A percentile compares a stretch with the other conserved stretches of the same genome.
Conservation (phyloP, 306 rosid genomes). For the Biancaea sappan region DNA sequence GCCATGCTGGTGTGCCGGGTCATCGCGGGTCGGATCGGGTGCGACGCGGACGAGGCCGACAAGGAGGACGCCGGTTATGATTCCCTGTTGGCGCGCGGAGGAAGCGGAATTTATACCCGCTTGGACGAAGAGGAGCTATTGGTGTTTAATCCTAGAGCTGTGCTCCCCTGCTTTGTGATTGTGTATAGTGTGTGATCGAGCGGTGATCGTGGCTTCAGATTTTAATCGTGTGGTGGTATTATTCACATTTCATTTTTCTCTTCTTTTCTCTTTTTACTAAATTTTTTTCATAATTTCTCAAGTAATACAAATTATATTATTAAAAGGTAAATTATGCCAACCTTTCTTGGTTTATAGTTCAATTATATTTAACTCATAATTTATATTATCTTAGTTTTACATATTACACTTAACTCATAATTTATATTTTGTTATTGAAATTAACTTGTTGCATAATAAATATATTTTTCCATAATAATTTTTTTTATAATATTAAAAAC, state of each 20-base stretch:
- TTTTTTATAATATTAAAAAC: no score
- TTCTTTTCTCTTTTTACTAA: background rate
- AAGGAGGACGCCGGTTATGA: slow-evolving; percentile 74
- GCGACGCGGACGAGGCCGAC: slow-evolving; percentile 57
- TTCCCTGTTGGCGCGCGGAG: slow-evolving; percentile 68
- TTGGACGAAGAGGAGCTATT: slow-evolving; percentile 85
- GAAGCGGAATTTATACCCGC: slow-evolving; percentile 57
- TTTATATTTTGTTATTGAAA: no score
- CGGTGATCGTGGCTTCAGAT: background rate
- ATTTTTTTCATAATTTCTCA: no score
- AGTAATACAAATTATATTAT: no score
- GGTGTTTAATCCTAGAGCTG: slow-evolving; percentile 94
- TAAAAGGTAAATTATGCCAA: no score
- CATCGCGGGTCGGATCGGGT: slow-evolving; percentile 85
- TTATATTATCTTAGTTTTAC: no score
- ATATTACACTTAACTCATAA: no score
- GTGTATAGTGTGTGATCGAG: slow-evolving; percentile 63
- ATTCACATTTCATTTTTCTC: background rate
- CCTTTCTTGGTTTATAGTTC: no score
- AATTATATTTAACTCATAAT: no score
- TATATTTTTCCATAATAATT: no score
- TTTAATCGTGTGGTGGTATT: slow-evolving; percentile 28
- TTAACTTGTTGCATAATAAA: no score
- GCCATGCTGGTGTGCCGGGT: slow-evolving; percentile 93
- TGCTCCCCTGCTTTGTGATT: slow-evolving; percentile 98